A percentile compares a stretch with the other conserved stretches of the same genome.
Evolutionary conservation across 371 early-diverging fungal species (phyloP).

Genomic region (Lichtheimia ramosa): DNA sequence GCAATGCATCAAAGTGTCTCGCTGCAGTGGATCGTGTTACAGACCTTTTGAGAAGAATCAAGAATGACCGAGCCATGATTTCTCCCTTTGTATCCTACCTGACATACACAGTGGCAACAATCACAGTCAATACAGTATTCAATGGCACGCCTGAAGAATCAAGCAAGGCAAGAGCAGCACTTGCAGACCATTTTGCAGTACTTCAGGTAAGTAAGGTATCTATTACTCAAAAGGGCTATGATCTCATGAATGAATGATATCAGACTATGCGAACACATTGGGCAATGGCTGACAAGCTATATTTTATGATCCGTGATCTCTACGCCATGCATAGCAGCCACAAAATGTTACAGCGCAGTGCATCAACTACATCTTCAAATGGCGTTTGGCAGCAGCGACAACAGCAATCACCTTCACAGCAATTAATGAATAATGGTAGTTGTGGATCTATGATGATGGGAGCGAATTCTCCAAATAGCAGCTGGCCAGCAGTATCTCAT

Average conservation of each 20-base stretch:
- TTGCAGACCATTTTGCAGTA: slow-evolving; percentile 52
- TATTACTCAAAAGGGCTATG: neutral
- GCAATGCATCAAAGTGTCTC: slow-evolving; percentile 47
- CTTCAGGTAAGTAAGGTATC: slow-evolving; percentile 36
- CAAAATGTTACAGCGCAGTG: neutral
- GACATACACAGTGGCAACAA: slow-evolving; percentile 57
- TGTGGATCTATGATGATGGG: neutral
- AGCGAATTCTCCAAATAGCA: neutral
- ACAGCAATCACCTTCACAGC: neutral
- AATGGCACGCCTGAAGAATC: slow-evolving; percentile 41
- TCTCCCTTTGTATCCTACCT: slow-evolving; percentile 56
- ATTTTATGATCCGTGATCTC: slow-evolving; percentile 62
- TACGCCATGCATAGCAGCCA: slow-evolving; percentile 48
- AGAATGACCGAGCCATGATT: slow-evolving; percentile 21
- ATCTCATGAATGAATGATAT: neutral
- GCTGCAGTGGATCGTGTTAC: slow-evolving; percentile 54
- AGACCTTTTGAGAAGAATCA: slow-evolving; percentile 37
- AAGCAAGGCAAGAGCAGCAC: slow-evolving; percentile 42
- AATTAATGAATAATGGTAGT: neutral
- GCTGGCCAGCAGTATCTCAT: neutral
- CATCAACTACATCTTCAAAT: neutral
- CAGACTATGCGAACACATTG: slow-evolving; percentile 53
- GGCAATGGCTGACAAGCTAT: slow-evolving; percentile 65
- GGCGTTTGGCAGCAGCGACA: slow-evolving; percentile 3
- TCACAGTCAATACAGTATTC: slow-evolving; percentile 56